phyloP scores from a whole-genome alignment of 768 basidiomycete species.

The Auricularia cornea region DNA sequence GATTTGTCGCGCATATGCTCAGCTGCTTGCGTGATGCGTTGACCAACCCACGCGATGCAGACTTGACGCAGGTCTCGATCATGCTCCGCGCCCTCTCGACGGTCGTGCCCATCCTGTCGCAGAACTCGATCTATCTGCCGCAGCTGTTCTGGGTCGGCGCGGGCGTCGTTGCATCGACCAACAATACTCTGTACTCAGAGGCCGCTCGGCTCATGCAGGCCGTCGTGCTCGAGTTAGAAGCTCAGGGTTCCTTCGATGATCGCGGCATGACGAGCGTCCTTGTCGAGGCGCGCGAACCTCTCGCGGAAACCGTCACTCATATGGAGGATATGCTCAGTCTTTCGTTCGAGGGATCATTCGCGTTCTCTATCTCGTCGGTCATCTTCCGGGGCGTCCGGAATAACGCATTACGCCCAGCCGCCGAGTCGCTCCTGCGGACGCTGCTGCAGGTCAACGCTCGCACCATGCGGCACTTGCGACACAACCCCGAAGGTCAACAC shows the following conservation, averaged over 20 bases:
- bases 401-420: constrained; percentile 50
- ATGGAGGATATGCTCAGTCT: constrained; percentile 66
- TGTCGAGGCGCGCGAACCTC: constrained; percentile 50
- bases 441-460: constrained; percentile 32
- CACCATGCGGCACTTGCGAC: constrained; percentile 19
- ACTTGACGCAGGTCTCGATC: constrained; percentile 57
- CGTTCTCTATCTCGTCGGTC: constrained; percentile 72
- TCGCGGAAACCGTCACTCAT: constrained; percentile 61
- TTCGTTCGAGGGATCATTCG: constrained; percentile 71
- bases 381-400: constrained; percentile 84
- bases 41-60: constrained; percentile 46
- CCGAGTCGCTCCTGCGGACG: constrained; percentile 52
- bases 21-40: constrained; percentile 58
- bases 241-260: constrained; percentile 48
- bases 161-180: constrained; percentile 70
- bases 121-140: constrained; percentile 62
- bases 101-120: constrained; percentile 60
- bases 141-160: constrained; percentile 86
- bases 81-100: constrained; percentile 83
- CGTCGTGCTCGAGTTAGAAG: constrained; percentile 56
- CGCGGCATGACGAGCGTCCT: constrained; percentile 47
- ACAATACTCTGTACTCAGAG: constrained; percentile 58
- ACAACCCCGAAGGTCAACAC: constrained; percentile 29
- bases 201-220: constrained; percentile 58
- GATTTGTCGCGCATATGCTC: constrained; percentile 87